phyloP scores from a whole-genome alignment of 495 filamentous ascomycete genomes.

The Penicillium psychrofluorescens region DNA sequence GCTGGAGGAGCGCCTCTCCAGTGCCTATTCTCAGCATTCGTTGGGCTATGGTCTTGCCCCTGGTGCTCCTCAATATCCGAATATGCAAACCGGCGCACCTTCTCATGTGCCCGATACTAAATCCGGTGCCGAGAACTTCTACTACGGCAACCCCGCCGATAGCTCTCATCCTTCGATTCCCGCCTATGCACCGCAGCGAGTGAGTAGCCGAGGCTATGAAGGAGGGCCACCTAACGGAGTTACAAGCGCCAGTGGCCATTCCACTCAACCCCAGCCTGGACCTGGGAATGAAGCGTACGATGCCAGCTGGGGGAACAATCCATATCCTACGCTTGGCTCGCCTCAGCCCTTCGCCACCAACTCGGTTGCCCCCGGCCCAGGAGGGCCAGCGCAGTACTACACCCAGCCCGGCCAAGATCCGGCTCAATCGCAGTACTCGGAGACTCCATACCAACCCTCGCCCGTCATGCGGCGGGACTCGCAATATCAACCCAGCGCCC shows the following conservation, averaged over 20 bases:
- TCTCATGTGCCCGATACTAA: constrained; percentile 38
- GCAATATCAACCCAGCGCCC: constrained; percentile 24
- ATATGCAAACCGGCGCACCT: constrained; percentile 61
- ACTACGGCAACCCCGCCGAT: constrained; percentile 60
- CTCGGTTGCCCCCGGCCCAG: constrained; percentile 9
- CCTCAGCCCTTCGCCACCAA: constrained; percentile 16
- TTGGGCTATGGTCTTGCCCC: constrained; percentile 38
- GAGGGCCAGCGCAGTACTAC: constrained; percentile 24
- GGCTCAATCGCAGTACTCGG: constrained; percentile 10
- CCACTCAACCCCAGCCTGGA: constrained; percentile 17
- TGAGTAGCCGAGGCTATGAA: constrained; percentile 13
- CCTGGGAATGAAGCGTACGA: constrained; percentile 11
- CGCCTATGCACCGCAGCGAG: constrained; percentile 43
- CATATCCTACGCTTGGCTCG: constrained; percentile 22
- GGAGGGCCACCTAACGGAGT: constrained; percentile 6
- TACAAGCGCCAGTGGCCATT: constrained; percentile 19
- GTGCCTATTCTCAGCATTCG: constrained; percentile 79
- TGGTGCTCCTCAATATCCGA: constrained; percentile 47
- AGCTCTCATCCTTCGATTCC: constrained; percentile 14
- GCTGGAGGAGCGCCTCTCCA: constrained; percentile 90
- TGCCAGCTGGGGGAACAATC: constrained; percentile 20
- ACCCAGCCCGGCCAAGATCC: constrained; percentile 19
- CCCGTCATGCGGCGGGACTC: constrained; percentile 24
- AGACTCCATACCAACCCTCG: constrained; percentile 21
- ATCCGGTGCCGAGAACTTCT: constrained; percentile 69